Evolutionary conservation across 345 rosid species (phyloP).

Genomic region (Microthlaspi erraticum): DNA sequence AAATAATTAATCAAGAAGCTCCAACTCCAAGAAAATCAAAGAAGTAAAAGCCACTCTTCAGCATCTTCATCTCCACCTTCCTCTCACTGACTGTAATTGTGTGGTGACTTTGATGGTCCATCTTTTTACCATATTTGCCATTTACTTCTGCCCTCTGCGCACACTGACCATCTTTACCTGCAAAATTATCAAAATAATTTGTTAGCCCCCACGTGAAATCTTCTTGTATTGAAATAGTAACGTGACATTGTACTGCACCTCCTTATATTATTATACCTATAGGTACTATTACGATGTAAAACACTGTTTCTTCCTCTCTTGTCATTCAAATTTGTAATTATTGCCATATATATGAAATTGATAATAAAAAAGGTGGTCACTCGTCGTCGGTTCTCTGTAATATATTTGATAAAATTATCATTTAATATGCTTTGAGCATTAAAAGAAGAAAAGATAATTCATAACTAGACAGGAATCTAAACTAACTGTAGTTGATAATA

Average conservation of each 20-base stretch:
- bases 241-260: conserved; percentile 38
- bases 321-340: conserved; percentile 41
- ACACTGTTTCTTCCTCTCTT: conserved; percentile 38
- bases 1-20: conserved; percentile 29
- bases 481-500: not conserved
- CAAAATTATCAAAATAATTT: conserved; percentile 27
- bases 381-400: conserved; percentile 28
- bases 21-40: conserved; percentile 49
- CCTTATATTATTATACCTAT: conserved; percentile 36
- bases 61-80: conserved; percentile 25
- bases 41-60: conserved; percentile 37
- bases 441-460: not conserved
- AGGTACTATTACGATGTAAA: conserved; percentile 45
- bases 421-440: conserved; percentile 14
- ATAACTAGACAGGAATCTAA: not conserved
- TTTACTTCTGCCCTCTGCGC: conserved; percentile 46
- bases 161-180: conserved; percentile 48
- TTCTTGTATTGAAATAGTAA: conserved; percentile 43
- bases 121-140: conserved; percentile 42
- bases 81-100: conserved; percentile 38
- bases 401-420: conserved; percentile 16
- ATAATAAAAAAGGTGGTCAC: conserved; percentile 20
- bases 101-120: conserved; percentile 48
- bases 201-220: conserved; percentile 46
- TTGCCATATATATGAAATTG: conserved; percentile 24